These are phyloP conservation scores for Dactylonectria macrodidyma DNA, from an alignment of 2,329 filamentous ascomycete genomes.

Conservation along the genomic window DNA sequence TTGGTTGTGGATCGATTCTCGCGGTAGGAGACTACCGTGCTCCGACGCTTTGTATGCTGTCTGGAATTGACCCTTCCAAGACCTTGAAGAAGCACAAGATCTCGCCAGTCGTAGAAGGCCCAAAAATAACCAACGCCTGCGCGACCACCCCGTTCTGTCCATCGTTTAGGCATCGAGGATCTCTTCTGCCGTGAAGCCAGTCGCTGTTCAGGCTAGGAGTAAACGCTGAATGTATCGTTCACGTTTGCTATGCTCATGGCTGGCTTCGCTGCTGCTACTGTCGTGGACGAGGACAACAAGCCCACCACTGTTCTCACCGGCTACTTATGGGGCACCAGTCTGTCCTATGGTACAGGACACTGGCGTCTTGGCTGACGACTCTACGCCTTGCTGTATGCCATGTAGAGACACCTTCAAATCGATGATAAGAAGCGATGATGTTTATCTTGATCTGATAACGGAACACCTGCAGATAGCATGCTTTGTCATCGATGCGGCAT, in stretches of 20 bases:
- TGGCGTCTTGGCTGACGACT: constrained; percentile 37
- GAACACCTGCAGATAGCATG: background rate
- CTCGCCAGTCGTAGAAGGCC: constrained; percentile 11
- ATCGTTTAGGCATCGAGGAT: constrained; percentile 11
- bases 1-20: constrained; percentile 53
- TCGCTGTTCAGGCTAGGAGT: constrained; percentile 19
- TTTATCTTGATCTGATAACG: background rate
- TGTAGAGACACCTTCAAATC: constrained; percentile 22
- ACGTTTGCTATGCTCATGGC: constrained; percentile 8
- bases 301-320: background rate
- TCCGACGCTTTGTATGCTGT: constrained; percentile 56
- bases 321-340: constrained; percentile 32
- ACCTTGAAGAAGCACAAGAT: constrained; percentile 29
- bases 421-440: background rate
- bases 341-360: constrained; percentile 41
- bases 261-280: constrained; percentile 17
- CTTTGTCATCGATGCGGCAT: background rate
- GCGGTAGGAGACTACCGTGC: constrained; percentile 54
- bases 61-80: constrained; percentile 53
- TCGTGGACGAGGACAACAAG: constrained; percentile 6
- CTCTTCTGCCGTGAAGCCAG: constrained; percentile 10
- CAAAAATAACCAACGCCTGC: constrained; percentile 11
- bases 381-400: constrained; percentile 44
- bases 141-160: constrained; percentile 3
- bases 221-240: constrained; percentile 12